phyloP scores from a whole-genome alignment of 345 rosid species.

The Lumnitzera littorea region DNA sequence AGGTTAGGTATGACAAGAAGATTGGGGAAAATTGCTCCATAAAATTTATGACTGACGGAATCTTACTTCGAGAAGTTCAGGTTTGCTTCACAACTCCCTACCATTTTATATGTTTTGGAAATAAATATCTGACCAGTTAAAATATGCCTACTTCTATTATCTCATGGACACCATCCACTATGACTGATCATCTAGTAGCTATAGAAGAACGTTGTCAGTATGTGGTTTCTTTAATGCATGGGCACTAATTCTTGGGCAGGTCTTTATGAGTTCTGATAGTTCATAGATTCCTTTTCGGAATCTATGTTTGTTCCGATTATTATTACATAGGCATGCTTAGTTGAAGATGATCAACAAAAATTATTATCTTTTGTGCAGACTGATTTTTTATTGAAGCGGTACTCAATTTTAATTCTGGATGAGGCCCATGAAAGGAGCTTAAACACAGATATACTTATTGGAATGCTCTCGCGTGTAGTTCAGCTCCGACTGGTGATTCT shows the following conservation, averaged over 20 bases:
- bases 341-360: neutral
- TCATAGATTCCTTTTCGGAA: too few species aligned
- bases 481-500: constrained; percentile 62
- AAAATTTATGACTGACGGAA: constrained; percentile 98
- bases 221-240: too few species aligned
- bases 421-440: constrained; percentile 97
- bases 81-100: constrained; percentile 21
- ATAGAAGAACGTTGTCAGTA: too few species aligned
- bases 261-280: too few species aligned
- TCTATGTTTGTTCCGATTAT: too few species aligned
- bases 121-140: neutral
- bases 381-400: constrained; percentile 68
- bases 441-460: constrained; percentile 90
- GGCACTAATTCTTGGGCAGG: too few species aligned
- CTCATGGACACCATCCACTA: too few species aligned
- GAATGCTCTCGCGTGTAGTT: constrained; percentile 80
- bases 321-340: neutral
- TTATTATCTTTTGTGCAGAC: constrained; percentile 34
- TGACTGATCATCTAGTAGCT: too few species aligned
- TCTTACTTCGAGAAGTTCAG: constrained; percentile 89
- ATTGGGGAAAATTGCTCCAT: constrained; percentile 65
- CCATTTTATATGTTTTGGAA: neutral
- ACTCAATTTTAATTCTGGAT: constrained; percentile 80
- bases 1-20: constrained; percentile 87
- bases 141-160: neutral